phyloP scores from a whole-genome alignment of 768 basidiomycete species.

The Dentipellis sp. region DNA sequence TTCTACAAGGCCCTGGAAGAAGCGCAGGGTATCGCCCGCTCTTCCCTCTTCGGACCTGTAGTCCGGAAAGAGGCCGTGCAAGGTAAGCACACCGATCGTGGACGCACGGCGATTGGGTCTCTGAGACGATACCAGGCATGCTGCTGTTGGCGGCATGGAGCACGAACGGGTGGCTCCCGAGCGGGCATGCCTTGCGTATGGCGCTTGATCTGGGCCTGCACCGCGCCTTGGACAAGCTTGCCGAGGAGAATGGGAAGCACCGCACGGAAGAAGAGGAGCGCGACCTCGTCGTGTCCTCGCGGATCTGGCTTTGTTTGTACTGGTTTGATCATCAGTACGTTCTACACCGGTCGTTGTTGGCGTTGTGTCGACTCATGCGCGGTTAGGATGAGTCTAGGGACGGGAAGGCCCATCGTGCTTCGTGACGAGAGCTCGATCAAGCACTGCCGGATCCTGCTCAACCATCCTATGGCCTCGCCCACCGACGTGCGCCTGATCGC shows the following conservation, averaged over 20 bases:
- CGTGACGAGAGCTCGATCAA: constrained; percentile 83
- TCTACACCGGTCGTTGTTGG: background rate
- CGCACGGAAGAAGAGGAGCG: constrained; percentile 77
- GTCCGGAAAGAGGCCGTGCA: constrained; percentile 93
- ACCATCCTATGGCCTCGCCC: constrained; percentile 79
- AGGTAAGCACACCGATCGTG: constrained; percentile 32
- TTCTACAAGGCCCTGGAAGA: constrained; percentile 92
- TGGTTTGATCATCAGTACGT: constrained; percentile 94
- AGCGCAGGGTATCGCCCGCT: constrained; percentile 91
- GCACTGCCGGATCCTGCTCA: constrained; percentile 73
- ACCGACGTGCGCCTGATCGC: constrained; percentile 87
- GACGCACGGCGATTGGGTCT: no score
- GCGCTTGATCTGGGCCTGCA: constrained; percentile 90
- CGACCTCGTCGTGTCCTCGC: constrained; percentile 83
- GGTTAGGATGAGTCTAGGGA: constrained; percentile 79
- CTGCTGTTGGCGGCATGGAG: constrained; percentile 88
- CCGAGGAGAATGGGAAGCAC: constrained; percentile 58
- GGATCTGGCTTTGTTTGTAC: constrained; percentile 91
- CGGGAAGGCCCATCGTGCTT: constrained; percentile 82
- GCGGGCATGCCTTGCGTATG: constrained; percentile 95
- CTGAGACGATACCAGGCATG: constrained; percentile 50
- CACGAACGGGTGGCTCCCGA: constrained; percentile 90
- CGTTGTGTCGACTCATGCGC: constrained; percentile 6
- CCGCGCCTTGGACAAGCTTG: constrained; percentile 85
- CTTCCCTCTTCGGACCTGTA: constrained; percentile 87